Evolutionary conservation across 2,329 filamentous ascomycete species (phyloP), one percentile per base, ranked within the genome.

Genomic region (Penicillium nordicum): DNA sequence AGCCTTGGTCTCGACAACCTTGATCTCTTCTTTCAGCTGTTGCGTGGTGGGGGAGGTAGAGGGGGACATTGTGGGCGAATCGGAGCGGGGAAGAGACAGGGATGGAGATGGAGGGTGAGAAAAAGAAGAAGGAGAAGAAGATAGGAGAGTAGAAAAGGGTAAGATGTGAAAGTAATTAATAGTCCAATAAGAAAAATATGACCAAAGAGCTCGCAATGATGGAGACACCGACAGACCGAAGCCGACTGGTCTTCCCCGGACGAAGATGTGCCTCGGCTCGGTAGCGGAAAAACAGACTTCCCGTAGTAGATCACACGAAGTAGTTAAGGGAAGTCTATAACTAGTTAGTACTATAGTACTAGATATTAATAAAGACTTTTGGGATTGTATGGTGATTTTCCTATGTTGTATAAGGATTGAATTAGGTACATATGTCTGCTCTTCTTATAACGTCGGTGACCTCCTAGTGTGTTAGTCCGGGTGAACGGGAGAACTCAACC

Each of bases 1-100:
- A 3, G 70, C 50, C 63, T 72, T 72, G 41, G 61, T 21, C 50
- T 69, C 70, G 4, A 63, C 46, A 43, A 45, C 60, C 56, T 71
- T 64, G 48, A 72, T 41, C 49, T 69, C 63, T 53, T 73, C 69
- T 43, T 64, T 62, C 50, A 74, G 57, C 48, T 64, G 52, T 42
- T 72, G 63, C n/a, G 68, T 55, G 51, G 67, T 55, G 51, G 67
- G 58, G 21, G 70, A 59, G n/a, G 65, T 57, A 55, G 70, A 67
- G 44, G 67, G 52, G 9, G 72, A 68, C 68, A 72, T 72, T 43
- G 60, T 69, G 58, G 53, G 50, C 44, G 38, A 6, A 8, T 40
- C 43, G 50, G 43, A 25, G 50, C 18, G 36, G 55, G 53, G 55
- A 46, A 36, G 29, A 21, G 16, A 21, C 46, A 41, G 40, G 32